Evolutionary conservation across 768 basidiomycete genomes (phyloP), one percentile per base, ranked within the genome.

Genomic region (Mycena rebaudengoi): DNA sequence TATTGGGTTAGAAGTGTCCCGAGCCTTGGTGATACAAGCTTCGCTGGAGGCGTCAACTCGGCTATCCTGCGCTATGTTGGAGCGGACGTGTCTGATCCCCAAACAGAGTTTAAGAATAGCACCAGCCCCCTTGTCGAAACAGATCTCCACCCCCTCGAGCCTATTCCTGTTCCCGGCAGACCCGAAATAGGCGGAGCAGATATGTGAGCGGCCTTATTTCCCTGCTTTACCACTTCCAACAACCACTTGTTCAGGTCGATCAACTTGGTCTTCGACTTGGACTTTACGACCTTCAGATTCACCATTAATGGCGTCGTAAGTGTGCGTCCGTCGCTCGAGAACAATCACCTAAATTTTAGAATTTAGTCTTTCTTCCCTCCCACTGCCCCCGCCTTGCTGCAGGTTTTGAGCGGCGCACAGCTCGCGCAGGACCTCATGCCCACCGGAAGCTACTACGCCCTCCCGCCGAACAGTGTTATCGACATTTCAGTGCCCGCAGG

Each of bases 391-490:
- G 82, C 81, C 3, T 70, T 84, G 3, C 71, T 83, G 37, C 82
- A 84, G 57, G 80, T 83, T 5, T 52, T 83, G 39, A 81, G 77
- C 46, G 83, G 83, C 20, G 74, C 76, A n/a, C 71, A 69, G 29
- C 56, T 65, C 35, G 78, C 82, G 12, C 57, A 69, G n/a, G 69
- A 73, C 23, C 64, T 77, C 21, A 69, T 78, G 6, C 71, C 76
- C 2, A 40, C 71, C 11, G 79, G 79, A 18, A 72, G 77, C 18
- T 75, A 82, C 16, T 81, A 78, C 46, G 56, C 73, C 12, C 70
- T 84, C 8, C 80, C 80, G 0, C 53, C 65, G n/a, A 80, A 83
- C 65, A 73, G 80, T 51, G 71, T 75, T n/a, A 75, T 85, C 64
- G 82, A 85, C 54, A 23, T 84, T 10, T 72, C 73, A 20, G 71